A percentile compares a stretch with the other conserved stretches of the same genome.
Evolutionary conservation across 78 protist genomes (phyloP).

Genomic region (Chrysochromulina tobinii): DNA sequence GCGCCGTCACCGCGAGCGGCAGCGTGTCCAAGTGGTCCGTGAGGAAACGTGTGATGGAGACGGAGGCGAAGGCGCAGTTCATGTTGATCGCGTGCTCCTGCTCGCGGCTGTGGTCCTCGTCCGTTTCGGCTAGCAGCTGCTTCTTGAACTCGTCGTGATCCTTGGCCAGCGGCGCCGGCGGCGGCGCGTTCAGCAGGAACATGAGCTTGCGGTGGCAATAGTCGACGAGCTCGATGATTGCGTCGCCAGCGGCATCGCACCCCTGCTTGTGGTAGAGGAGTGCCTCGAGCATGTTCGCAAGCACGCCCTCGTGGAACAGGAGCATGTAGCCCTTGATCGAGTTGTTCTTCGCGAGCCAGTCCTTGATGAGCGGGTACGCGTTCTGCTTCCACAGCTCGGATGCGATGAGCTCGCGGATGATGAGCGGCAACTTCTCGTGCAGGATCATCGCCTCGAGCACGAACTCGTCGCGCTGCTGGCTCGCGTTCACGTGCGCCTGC

Average conservation of each 20-base stretch:
- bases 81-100: neutral
- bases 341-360: neutral
- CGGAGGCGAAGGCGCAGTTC: neutral
- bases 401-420: conserved; percentile 6
- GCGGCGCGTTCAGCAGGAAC: neutral
- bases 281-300: conserved; percentile 37
- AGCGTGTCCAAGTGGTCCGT: neutral
- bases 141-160: neutral
- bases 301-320: conserved; percentile 24
- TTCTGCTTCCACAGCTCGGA: neutral
- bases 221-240: neutral
- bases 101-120: neutral
- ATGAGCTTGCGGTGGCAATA: conserved; percentile 25
- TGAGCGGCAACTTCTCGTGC: conserved; percentile 11
- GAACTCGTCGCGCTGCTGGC: conserved; percentile 6
- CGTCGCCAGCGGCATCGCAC: neutral
- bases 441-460: conserved; percentile 17
- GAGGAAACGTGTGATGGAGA: conserved; percentile 17
- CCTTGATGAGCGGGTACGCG: neutral
- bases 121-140: neutral
- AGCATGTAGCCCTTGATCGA: neutral
- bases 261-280: neutral
- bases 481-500: conserved; percentile 29
- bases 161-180: neutral
- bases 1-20: neutral